These are phyloP conservation scores for Chalciporus pseudorubinellus DNA, from an alignment of 768 basidiomycete species.

Conservation along the genomic window DNA sequence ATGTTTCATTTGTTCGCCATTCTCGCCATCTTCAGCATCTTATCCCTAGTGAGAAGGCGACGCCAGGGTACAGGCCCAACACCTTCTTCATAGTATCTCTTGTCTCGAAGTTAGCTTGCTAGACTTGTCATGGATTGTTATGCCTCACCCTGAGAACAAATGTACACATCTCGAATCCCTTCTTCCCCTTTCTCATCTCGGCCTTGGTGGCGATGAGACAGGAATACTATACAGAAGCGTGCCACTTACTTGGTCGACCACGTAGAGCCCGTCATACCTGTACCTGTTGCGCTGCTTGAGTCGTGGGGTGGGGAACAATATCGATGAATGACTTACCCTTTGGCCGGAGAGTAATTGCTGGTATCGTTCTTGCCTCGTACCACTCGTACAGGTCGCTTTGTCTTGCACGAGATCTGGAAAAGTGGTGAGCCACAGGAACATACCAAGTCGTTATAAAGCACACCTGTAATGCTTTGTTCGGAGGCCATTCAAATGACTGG, in stretches of 20 bases:
- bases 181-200: constrained; percentile 14
- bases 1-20: neutral
- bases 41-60: constrained; percentile 16
- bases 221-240: neutral
- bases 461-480: constrained; percentile 23
- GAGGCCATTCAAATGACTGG: constrained; percentile 23
- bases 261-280: constrained; percentile 33
- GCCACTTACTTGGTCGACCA: constrained; percentile 23
- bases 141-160: constrained; percentile 27
- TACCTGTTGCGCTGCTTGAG: constrained; percentile 18
- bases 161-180: constrained; percentile 27
- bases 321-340: constrained; percentile 19
- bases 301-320: neutral
- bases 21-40: constrained; percentile 14
- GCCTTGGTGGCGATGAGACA: constrained; percentile 18
- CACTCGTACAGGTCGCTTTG: constrained; percentile 36
- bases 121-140: neutral
- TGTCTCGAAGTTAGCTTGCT: neutral
- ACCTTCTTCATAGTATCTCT: constrained; percentile 28
- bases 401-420: constrained; percentile 29
- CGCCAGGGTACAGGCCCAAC: constrained; percentile 17
- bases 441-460: neutral
- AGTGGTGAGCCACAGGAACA: neutral
- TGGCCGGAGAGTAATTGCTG: constrained; percentile 18
- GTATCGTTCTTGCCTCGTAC: constrained; percentile 29